These are phyloP conservation scores for Pilatotrama ljubarskyi DNA, from an alignment of 768 basidiomycete species.

Conservation along the genomic window DNA sequence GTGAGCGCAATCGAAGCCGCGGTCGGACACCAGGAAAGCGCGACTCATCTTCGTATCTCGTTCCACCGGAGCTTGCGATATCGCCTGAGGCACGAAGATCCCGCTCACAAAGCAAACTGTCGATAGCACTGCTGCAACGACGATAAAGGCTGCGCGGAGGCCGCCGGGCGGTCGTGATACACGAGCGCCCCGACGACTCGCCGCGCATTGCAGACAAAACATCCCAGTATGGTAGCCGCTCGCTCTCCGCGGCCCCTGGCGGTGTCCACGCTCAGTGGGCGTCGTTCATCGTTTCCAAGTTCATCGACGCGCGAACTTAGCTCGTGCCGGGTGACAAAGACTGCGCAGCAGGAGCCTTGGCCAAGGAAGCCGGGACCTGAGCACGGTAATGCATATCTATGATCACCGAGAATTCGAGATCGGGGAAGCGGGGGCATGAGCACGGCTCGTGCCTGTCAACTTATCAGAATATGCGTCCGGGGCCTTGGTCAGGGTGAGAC, in stretches of 20 bases:
- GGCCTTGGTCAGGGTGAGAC: not conserved
- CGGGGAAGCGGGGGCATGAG: not conserved
- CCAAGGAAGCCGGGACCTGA: not conserved
- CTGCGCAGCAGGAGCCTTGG: too few relatives aligned
- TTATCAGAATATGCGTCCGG: not conserved
- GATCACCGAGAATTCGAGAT: conserved; percentile 6
- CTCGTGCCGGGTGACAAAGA: too few relatives aligned
- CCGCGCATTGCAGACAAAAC: conserved; percentile 3
- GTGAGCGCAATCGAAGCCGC: not conserved
- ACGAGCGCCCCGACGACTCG: conserved; percentile 14
- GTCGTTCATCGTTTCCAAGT: too few relatives aligned
- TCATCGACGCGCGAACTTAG: too few relatives aligned
- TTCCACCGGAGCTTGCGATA: not conserved
- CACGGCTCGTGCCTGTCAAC: too few relatives aligned
- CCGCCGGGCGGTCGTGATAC: not conserved
- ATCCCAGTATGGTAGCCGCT: not conserved
- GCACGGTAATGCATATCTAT: not conserved
- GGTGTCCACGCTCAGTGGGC: too few relatives aligned
- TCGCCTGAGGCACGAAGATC: conserved; percentile 1
- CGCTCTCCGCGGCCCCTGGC: not conserved
- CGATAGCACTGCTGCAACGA: not conserved
- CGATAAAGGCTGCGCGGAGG: not conserved
- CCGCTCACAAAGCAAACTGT: not conserved
- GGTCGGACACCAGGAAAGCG: not conserved
- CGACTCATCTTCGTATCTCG: not conserved